Base-by-base conservation (phyloP, 2,329 filamentous ascomycete genomes). In the Rhytidhysteron rufulum region DNA sequence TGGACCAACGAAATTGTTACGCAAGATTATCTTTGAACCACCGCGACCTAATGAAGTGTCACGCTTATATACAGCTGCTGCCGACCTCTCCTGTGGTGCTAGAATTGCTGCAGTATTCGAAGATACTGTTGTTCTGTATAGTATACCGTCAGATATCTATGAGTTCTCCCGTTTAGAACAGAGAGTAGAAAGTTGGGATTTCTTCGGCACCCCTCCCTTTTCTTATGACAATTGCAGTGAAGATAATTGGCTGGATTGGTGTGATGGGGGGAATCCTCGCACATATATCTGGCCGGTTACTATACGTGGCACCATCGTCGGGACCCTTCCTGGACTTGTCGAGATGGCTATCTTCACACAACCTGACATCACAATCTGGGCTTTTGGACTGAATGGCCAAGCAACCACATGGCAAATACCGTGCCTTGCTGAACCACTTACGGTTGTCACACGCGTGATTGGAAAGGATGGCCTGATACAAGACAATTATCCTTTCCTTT, bases 81-180 rank as follows among this genome's bases (percentile, higher is more conserved):
- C 72, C n/a, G 74, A 85, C 48, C 62, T 79, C 7, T 64, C 64
- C 3, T 74, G 74, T 63, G 80, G 82, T 4, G 71, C 81, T 4
- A 69, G 79, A 13, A 63, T 85, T 15, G 74, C 77, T 5, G 81
- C 75, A 19, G 75, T 70, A 3, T 85, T 79, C 57, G 68, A 67
- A 15, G 67, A 72, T 25, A 53, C 59, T 21, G 50, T 86, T 19
- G 72, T 81, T 38, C 64, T 85, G 2, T 86, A 82, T 56, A 80
- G 72, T 1, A 65, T 86, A 2, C 80, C 82, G 0, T 59, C 72
- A 0, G 80, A 84, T 55, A 58, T 65, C 13, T 46, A 56, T 29
- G 36, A 42, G 0, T 34, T 63, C 17, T 69, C 69, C 34, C 47
- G 43, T 16, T 37, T 43, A n/a, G 54, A 61, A 31, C 48, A 58